Base-by-base conservation (phyloP, 2,329 filamentous ascomycete genomes). In the Pezicula radicicola region DNA sequence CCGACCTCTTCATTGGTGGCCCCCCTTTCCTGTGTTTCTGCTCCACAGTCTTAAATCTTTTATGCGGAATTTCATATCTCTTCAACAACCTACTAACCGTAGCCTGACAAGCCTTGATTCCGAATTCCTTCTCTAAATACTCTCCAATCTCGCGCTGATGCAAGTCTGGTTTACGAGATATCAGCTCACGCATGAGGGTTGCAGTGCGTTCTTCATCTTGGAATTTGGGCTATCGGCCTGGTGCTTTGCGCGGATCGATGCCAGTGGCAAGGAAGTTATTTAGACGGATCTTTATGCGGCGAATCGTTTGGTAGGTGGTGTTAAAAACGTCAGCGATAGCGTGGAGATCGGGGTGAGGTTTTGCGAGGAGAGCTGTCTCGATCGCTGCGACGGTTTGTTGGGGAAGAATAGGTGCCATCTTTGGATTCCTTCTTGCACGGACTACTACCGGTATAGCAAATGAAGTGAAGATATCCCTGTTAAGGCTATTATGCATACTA, bases 41-140 rank as follows among this genome's bases (percentile, higher is more conserved):
- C 9, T 37, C 35, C 4, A 50, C 21, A 51, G 41, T 47, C 45
- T 55, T 58, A 35, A 40, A 54, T 12, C 43, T 36, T 45, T 57
- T 59, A 53, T 54, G 51, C 28, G 52, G 55, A 28, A 59, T 57
- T 2, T 47, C 49, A 36, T 49, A 51, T 9, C 40, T 49, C 46
- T 55, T 59, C 46, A 55, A 50, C 28, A 57, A 44, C 42, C 43
- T 53, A 36, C 49, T 53, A 21, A 57, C 33, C n/a, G 47, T 55
- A 25, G 47, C 48, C 19, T 48, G 47, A 7, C 50, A 44, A 16
- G 51, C 40, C 33, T 42, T 39, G 18, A 53, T 35, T 1, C 49
- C 47, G 37, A 41, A 48, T 27, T 47, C 19, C 28, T 44, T 37
- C n/a, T 21, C 16, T 16, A 55, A 3, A 5, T 25, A 50, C 43